Evolutionary conservation across 257 asterid genomes (phyloP), one percentile per base, ranked within the genome.

Genomic region (Petunia secreta): DNA sequence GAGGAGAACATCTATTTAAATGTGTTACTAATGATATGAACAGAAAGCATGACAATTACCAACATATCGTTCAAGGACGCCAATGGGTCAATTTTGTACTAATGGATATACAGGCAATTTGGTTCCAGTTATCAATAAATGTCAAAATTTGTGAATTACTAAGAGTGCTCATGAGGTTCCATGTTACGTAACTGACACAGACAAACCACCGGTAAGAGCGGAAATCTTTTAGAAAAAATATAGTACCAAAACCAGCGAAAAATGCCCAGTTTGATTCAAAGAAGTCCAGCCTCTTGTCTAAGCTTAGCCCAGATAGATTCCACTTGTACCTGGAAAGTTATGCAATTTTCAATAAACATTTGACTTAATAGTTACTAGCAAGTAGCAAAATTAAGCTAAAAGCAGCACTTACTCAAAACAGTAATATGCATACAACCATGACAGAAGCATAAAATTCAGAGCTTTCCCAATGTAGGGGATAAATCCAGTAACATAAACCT

Each of bases 401-500:
- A 8, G 77, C 75, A 82, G 57, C 76, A 89, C 99, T 91, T 86
- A 96, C 99, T 96, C 99, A 73, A 96, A 96, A 86, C 98, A 96
- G 88, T 94, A 96, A 86, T 96, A 96, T 63, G 99, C 96, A 85
- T 96, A 96, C 98, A 96, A 89, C 99, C 99, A 96, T 0, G 98
- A 87, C 67, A 96, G 98, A 73, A 96, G 95, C 78, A 94, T 81
- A 73, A 96, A 89, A 90, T 90, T 94, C 16, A 92, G 82, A 55
- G 89, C 75, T 88, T 92, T 92, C 75, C 99, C 99, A 50, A 87
- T 63, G 63, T 60, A 87, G 34, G 99, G 99, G 68, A 96, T 80
- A 86, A 90, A 88, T 77, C 99, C 99, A 75, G 85, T 85, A 84
- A 88, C 82, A 79, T 86, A 89, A 80, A 94, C 97, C 99, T 96